These are phyloP conservation scores for Saccharomycopsis schoenii DNA, from an alignment of 805 yeast species.

Conservation along the genomic window DNA sequence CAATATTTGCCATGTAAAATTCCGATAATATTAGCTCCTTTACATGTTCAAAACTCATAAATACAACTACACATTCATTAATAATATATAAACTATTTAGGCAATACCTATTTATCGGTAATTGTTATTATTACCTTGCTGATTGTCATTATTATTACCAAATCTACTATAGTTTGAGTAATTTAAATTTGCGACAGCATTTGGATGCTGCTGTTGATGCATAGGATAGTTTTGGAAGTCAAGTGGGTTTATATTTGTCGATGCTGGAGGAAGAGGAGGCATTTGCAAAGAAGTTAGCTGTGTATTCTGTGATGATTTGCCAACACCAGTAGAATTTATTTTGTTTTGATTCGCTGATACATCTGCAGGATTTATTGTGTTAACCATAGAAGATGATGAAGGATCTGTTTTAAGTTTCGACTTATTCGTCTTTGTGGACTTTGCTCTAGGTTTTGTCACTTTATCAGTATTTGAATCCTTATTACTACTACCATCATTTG, in stretches of 20 bases:
- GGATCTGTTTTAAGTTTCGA: not conserved
- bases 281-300: not conserved
- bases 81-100: not conserved
- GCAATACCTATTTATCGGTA: not conserved
- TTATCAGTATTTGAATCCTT: not conserved
- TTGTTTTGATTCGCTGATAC: not conserved
- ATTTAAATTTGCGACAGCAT: not conserved
- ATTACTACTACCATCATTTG: not conserved
- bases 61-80: not conserved
- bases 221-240: not conserved
- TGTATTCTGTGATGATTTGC: not conserved
- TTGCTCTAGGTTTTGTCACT: not conserved
- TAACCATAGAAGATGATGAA: not conserved
- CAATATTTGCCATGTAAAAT: not conserved
- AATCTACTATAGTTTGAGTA: not conserved
- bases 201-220: not conserved
- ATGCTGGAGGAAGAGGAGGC: not conserved
- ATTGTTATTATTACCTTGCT: not conserved
- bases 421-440: not conserved
- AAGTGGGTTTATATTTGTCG: not conserved
- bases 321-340: not conserved
- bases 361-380: not conserved
- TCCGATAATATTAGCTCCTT: too few species aligned
- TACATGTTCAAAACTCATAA: too few species aligned
- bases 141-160: not conserved